Evolutionary conservation across 805 yeast genomes (phyloP), one percentile per base, ranked within the genome.

Genomic region (Cyberlindnera mycetangii): DNA sequence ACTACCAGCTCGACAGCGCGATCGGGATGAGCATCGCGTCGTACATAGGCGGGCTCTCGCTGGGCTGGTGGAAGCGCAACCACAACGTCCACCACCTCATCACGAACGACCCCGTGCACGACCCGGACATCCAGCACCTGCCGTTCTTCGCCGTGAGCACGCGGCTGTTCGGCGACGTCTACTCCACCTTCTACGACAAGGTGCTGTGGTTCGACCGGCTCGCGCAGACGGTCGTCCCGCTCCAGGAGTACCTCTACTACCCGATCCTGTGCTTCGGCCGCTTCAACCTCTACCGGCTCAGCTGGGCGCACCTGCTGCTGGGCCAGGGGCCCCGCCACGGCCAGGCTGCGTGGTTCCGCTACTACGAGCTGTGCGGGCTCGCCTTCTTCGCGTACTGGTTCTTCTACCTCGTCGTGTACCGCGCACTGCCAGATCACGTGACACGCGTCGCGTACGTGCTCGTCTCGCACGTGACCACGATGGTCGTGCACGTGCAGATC

Each of bases 11-110:
- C 9, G 97, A 89, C 62, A 89, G 83, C 58, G 60, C 84, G 16
- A 71, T 86, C 45, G 95, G 95, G 1, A 78, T 82, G 62, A 40
- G 78, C 2, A 70, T 89, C 39, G 95, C 96, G 1, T 79, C 86
- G 50, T 89, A 74, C 70, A 65, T 81, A 41, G 97, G 97, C n/a
- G 97, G 97, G 0, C 70, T 89, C 33, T 85, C 95, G 37, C 60
- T 88, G 17, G 95, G 96, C 2, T 89, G 97, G 97, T 89, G 97
- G 97, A 89, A 89, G 56, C 72, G 90, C 41, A 89, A 86, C 64
- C 97, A 89, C 65, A 89, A 89, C 61, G 95, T 89, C n/a, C 97
- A 89, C 64, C 97, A 89, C 61, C 67, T 89, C 41, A 75, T 89
- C 43, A 85, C 96, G n/a, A 89, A 89, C 63, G 96, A 89, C 59